Base-by-base conservation (phyloP, 176 grass and related monocot genomes). In the Alopecurus myosuroides region DNA sequence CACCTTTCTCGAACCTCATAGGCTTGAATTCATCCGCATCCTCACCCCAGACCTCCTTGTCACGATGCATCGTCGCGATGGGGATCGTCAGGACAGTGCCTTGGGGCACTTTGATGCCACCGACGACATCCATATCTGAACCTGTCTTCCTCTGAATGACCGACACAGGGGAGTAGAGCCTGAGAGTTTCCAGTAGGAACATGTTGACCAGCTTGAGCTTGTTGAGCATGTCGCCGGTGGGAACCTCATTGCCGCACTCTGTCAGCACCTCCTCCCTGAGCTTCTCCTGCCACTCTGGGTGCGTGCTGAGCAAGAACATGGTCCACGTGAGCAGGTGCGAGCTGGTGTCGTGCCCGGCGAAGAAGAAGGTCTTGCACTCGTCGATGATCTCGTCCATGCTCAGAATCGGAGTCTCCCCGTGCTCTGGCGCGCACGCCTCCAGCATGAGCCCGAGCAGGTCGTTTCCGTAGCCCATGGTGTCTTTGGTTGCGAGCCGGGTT, bases 351-450 rank as follows among this genome's bases (percentile, higher is more conserved):
- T 89, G 86, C 57, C 86, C 90, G 22, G 86, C 83, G 39, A 92
- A 87, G 87, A 84, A 92, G 85, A 92, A 92, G 3, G 91, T 92
- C 81, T 92, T 92, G 91, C 84, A 89, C 84, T 92, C 91, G 11
- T 87, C 91, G 25, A 92, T 64, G 33, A 92, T 87, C 70, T 92
- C 91, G 25, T 92, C 84, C 76, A 92, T 84, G 70, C 9, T 81
- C 64, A 91, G 14, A 0, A 52, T 18, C 49, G 40, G 83, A 1
- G 7, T 67, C 3, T 73, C n/a, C 7, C 35, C 70, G 0, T 69
- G 36, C 37, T 77, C 62, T 0, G 15, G 20, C 13, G 35, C 36
- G 11, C 48, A 78, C 1, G 81, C 39, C 65, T 88, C 81, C 17
- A 88, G 3, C 86, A 88, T 88, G 3, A 88, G 12, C 9, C 86